Evolutionary conservation across 176 grass and related monocot species (phyloP).

Genomic region (Aegilops umbellulata): DNA sequence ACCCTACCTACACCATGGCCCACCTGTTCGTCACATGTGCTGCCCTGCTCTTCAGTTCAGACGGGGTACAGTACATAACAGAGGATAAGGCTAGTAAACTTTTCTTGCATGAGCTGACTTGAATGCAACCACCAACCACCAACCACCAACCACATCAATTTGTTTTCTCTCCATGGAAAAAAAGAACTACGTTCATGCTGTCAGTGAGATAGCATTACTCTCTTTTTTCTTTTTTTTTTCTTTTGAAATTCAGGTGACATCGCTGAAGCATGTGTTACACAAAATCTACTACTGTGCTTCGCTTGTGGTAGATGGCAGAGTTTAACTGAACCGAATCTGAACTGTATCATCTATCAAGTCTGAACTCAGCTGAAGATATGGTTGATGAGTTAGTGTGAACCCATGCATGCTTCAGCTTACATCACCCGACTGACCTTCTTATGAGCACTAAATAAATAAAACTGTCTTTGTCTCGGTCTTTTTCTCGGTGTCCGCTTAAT

Average conservation of each 20-base stretch:
- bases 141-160: neutral
- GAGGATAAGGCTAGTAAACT: too few species aligned
- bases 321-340: neutral
- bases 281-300: neutral
- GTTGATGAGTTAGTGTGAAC: neutral
- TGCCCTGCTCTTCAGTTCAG: too few species aligned
- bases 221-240: neutral
- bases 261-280: neutral
- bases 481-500: too few species aligned
- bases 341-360: neutral
- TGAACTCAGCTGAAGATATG: neutral
- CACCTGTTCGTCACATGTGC: too few species aligned
- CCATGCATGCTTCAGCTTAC: too few species aligned
- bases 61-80: too few species aligned
- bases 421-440: too few species aligned
- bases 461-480: too few species aligned
- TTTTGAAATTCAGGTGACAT: neutral
- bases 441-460: too few species aligned
- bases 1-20: too few species aligned
- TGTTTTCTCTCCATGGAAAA: neutral
- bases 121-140: neutral
- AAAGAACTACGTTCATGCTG: neutral
- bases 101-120: neutral
- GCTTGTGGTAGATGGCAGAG: neutral
- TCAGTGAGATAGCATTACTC: too few species aligned